These are phyloP conservation scores for Colletotrichum theobromicola DNA, from an alignment of 2,329 filamentous ascomycete genomes.

Conservation along the genomic window DNA sequence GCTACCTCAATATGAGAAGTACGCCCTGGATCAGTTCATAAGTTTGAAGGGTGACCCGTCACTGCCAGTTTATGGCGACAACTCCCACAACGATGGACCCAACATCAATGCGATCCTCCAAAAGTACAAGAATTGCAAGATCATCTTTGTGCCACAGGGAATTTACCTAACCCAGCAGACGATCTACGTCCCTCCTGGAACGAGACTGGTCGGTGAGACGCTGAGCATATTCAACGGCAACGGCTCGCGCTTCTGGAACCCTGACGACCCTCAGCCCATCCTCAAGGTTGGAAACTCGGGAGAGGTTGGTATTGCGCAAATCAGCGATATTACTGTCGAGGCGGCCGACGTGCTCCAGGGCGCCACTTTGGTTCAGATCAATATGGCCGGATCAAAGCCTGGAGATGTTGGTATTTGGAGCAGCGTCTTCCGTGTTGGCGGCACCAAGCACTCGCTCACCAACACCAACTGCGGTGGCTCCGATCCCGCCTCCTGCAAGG, in stretches of 20 bases:
- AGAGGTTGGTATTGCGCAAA: conserved; percentile 54
- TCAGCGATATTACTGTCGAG: conserved; percentile 58
- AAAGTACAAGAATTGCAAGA: conserved; percentile 36
- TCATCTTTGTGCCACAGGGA: conserved; percentile 44
- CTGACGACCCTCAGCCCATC: conserved; percentile 49
- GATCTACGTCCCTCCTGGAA: conserved; percentile 33
- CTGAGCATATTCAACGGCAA: conserved; percentile 54
- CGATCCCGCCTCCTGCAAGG: conserved; percentile 45
- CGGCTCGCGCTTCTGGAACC: conserved; percentile 50
- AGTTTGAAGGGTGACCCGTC: conserved; percentile 50
- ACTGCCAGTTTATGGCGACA: conserved; percentile 45
- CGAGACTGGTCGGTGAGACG: conserved; percentile 59
- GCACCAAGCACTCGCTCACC: conserved; percentile 43
- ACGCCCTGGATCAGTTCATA: conserved; percentile 43
- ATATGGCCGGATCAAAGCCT: conserved; percentile 48
- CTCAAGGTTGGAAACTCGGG: conserved; percentile 55
- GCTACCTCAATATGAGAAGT: conserved; percentile 47
- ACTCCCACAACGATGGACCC: conserved; percentile 36
- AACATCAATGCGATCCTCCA: conserved; percentile 35
- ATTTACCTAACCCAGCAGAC: conserved; percentile 15
- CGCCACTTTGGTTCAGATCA: conserved; percentile 49
- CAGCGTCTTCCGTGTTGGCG: conserved; percentile 50
- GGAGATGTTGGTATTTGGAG: conserved; percentile 59
- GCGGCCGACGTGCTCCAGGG: conserved; percentile 49
- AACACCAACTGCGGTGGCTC: conserved; percentile 38